These are phyloP conservation scores for Aspergillus sojae DNA, from an alignment of 2,329 filamentous ascomycete species.

Conservation along the genomic window DNA sequence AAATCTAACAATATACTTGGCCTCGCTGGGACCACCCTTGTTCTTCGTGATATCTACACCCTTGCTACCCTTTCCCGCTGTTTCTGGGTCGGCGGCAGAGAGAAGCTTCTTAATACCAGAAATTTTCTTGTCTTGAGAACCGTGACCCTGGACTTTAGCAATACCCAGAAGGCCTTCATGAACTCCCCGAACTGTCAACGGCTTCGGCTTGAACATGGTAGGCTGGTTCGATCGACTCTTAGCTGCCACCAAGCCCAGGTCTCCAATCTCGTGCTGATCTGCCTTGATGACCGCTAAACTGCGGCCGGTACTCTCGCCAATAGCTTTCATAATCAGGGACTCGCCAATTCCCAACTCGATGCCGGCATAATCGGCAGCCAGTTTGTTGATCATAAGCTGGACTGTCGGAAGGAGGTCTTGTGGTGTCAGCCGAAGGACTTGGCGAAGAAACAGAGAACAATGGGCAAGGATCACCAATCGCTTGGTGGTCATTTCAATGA, in stretches of 20 bases:
- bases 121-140: slow-evolving; percentile 87
- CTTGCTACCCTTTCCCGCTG: slow-evolving; percentile 66
- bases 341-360: slow-evolving; percentile 98
- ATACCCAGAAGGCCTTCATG: slow-evolving; percentile 87
- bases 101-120: slow-evolving; percentile 94
- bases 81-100: slow-evolving; percentile 80
- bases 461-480: slow-evolving; percentile 84
- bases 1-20: slow-evolving; percentile 90
- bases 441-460: slow-evolving; percentile 86
- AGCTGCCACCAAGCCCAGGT: slow-evolving; percentile 89
- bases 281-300: slow-evolving; percentile 88
- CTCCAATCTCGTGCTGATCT: slow-evolving; percentile 94
- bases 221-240: slow-evolving; percentile 94
- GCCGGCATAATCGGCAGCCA: slow-evolving; percentile 93
- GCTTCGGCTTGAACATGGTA: slow-evolving; percentile 97
- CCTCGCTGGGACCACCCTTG: slow-evolving; percentile 91
- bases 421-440: slow-evolving; percentile 90
- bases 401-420: slow-evolving; percentile 85
- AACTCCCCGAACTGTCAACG: slow-evolving; percentile 82
- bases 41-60: slow-evolving; percentile 82
- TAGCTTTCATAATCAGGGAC: slow-evolving; percentile 97
- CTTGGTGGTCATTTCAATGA: slow-evolving; percentile 93
- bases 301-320: slow-evolving; percentile 90
- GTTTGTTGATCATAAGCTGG: slow-evolving; percentile 95
- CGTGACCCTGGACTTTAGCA: slow-evolving; percentile 82